These are phyloP conservation scores for Mycena albidolilacea DNA, from an alignment of 768 basidiomycete species.

Conservation along the genomic window DNA sequence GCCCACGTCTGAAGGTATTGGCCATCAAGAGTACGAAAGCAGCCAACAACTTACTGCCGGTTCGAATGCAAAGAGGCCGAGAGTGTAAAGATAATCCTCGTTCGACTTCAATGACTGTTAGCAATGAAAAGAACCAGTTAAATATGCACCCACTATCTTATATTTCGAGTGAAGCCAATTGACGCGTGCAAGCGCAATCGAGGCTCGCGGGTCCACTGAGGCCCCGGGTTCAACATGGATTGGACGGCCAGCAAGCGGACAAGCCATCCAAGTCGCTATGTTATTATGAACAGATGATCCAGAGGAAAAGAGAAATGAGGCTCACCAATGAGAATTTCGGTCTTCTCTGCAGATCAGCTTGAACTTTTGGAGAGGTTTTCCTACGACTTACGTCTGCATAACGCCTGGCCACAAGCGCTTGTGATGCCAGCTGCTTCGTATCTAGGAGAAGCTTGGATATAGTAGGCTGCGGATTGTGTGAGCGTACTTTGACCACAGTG, in stretches of 20 bases:
- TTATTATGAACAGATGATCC: neutral
- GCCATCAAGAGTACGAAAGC: neutral
- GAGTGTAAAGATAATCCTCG: constrained; percentile 60
- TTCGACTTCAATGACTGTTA: constrained; percentile 45
- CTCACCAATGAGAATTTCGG: constrained; percentile 60
- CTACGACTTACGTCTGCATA: constrained; percentile 63
- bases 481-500: neutral
- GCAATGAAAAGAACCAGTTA: neutral
- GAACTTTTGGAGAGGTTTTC: neutral
- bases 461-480: constrained; percentile 52
- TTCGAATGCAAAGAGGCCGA: constrained; percentile 56
- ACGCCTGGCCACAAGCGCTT: constrained; percentile 55
- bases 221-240: constrained; percentile 38
- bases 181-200: constrained; percentile 56
- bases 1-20: constrained; percentile 53
- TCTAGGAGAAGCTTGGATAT: constrained; percentile 59
- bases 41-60: constrained; percentile 50
- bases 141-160: constrained; percentile 51
- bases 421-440: constrained; percentile 57
- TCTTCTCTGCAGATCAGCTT: constrained; percentile 45
- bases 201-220: constrained; percentile 53
- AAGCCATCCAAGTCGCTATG: constrained; percentile 54
- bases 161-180: constrained; percentile 63
- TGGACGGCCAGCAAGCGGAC: constrained; percentile 46
- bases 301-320: neutral